Base-by-base conservation (phyloP, 306 rosid species). In the Gleditsia sinensis region DNA sequence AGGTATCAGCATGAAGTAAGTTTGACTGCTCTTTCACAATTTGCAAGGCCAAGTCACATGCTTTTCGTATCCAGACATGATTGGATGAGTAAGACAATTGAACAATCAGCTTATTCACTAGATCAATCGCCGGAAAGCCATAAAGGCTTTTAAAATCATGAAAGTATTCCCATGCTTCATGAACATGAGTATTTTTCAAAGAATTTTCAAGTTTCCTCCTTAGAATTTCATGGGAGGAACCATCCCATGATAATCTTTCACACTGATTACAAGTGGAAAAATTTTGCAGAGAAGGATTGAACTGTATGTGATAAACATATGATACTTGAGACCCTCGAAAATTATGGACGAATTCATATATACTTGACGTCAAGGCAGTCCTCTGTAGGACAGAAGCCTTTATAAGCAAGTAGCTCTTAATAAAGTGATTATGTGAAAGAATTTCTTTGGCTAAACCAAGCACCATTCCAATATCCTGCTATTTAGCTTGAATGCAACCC, bases 161-260 rank as follows among this genome's bases (percentile, higher is more conserved):
- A 80, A 89, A 91, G 6, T 74, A 81, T n/a, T 82, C 88, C 92
- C 93, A 89, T 13, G 92, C 92, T 70, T 91, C 97, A 57, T 75
- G 76, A 17, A 84, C 70, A 76, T 80, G 84, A 40, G 74, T 83
- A 71, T 75, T 79, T 72, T 85, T 86, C 86, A 91, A 79, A 55
- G 91, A 78, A 49, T 4, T 30, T 83, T 88, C 72, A 4, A 94
- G 85, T 83, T 85, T 91, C 61, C 68, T 75, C 85, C 81, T 50
- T 61, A 94, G 54, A 62, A 80, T 77, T 14, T 69, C 78, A 71
- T 46, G 71, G 65, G 91, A 84, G 24, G 97, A 94, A 83, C 86
- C 92, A 81, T 80, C 98, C 96, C 97, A 94, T 57, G 86, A 34
- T 39, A 94, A 68, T 82, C 79, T 86, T 61, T 75, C 85, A 27